A percentile compares a stretch with the other conserved stretches of the same genome.
Evolutionary conservation across 2,329 filamentous ascomycete species (phyloP).

Genomic region (Chaetomiaceae sp.): DNA sequence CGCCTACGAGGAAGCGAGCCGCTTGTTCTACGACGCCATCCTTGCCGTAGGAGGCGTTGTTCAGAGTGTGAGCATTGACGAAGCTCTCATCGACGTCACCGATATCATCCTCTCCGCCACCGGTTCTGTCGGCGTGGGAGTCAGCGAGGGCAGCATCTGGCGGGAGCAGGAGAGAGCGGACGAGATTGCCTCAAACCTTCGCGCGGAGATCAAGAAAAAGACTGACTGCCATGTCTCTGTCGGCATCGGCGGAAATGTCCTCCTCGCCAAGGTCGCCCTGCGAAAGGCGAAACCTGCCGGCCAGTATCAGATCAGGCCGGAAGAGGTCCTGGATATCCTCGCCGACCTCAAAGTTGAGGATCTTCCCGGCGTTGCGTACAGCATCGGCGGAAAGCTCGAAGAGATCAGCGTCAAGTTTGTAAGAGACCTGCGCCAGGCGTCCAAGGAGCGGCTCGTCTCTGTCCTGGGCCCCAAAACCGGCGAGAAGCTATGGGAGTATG

Average conservation of each 20-base stretch:
- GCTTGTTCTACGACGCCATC: conserved; percentile 80
- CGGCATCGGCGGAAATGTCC: conserved; percentile 84
- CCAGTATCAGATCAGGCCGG: conserved; percentile 80
- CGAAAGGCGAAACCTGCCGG: conserved; percentile 92
- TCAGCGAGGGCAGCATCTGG: conserved; percentile 65
- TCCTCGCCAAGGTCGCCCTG: conserved; percentile 86
- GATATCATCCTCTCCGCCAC: conserved; percentile 59
- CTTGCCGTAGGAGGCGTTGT: conserved; percentile 74
- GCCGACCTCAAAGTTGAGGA: conserved; percentile 72
- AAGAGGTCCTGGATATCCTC: conserved; percentile 71
- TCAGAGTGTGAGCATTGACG: conserved; percentile 95
- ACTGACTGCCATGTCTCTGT: conserved; percentile 88
- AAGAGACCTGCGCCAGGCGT: conserved; percentile 72
- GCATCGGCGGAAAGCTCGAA: conserved; percentile 80
- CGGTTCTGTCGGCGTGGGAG: conserved; percentile 59
- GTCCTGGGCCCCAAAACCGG: conserved; percentile 87
- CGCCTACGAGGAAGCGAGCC: conserved; percentile 88
- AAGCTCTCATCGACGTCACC: conserved; percentile 84
- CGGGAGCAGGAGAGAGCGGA: conserved; percentile 76
- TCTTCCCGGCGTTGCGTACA: conserved; percentile 88
- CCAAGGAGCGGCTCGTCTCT: conserved; percentile 69
- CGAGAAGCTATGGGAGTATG: conserved; percentile 83
- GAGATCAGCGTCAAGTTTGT: conserved; percentile 79
- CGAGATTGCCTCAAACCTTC: conserved; percentile 61
- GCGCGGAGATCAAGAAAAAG: conserved; percentile 63